These are phyloP conservation scores for Talaromyces albobiverticillius DNA, from an alignment of 2,329 filamentous ascomycete genomes.

Conservation along the genomic window DNA sequence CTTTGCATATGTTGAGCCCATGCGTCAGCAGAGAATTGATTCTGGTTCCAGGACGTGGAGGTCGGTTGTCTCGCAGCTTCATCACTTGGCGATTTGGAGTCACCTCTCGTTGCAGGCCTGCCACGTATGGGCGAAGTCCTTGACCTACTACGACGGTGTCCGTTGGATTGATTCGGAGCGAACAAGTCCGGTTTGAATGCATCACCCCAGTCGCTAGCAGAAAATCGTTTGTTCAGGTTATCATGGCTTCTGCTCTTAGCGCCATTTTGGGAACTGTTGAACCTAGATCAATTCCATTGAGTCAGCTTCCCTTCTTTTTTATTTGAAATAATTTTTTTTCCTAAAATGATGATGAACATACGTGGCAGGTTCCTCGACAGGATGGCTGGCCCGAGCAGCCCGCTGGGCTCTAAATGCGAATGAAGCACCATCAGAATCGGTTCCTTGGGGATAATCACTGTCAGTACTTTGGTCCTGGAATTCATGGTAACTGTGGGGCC, in stretches of 20 bases:
- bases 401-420: slow-evolving; percentile 18
- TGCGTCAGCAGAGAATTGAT: slow-evolving; percentile 37
- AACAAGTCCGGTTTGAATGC: slow-evolving; percentile 39
- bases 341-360: background rate
- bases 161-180: slow-evolving; percentile 26
- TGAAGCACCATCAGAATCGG: slow-evolving; percentile 22
- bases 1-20: slow-evolving; percentile 38
- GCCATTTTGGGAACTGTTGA: slow-evolving; percentile 13
- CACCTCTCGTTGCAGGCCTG: slow-evolving; percentile 17
- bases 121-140: slow-evolving; percentile 18
- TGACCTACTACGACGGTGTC: slow-evolving; percentile 19
- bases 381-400: background rate
- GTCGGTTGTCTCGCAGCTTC: slow-evolving; percentile 23
- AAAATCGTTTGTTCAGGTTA: slow-evolving; percentile 38
- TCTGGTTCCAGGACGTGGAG: slow-evolving; percentile 30
- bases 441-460: slow-evolving; percentile 25
- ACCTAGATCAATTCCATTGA: background rate
- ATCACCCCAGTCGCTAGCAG: slow-evolving; percentile 40
- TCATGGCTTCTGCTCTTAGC: slow-evolving; percentile 35
- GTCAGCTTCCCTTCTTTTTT: slow-evolving; percentile 2
- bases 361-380: slow-evolving; percentile 3
- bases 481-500: slow-evolving; percentile 17
- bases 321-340: background rate
- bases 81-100: slow-evolving; percentile 17
- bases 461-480: slow-evolving; percentile 27